Evolutionary conservation across 2,329 filamentous ascomycete species (phyloP), one percentile per base, ranked within the genome.

Genomic region (Colletotrichum higginsianum): DNA sequence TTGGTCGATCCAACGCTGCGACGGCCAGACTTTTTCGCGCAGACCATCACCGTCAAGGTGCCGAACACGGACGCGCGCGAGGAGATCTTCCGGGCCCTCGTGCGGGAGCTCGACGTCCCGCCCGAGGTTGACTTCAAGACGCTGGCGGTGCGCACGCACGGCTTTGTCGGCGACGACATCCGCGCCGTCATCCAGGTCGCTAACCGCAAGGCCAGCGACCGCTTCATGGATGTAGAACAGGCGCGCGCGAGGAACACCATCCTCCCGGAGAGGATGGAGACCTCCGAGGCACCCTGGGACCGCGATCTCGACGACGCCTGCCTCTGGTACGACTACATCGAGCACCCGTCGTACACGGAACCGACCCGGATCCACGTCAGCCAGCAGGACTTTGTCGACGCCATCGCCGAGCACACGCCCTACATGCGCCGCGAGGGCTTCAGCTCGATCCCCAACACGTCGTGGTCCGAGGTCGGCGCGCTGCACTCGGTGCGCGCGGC

Each of bases 81-180:
- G 78, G 87, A 93, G 60, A 98, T 99, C 52, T 83, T 98, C 56
- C 86, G 88, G 49, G 91, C 93, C 2, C 84, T 97, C 56, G 94
- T 93, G 0, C 85, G 90, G 65, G 89, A 91, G 66, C 87, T 91
- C 75, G 84, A 84, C 0, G 80, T 97, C 9, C 86, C 89, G 0
- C 86, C 88, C 4, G 91, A 95, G 72, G 89, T 98, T 23, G 90
- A 97, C 78, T 93, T 96, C 75, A 83, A 84, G 35, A 84, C 88
- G 18, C 85, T 99, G 4, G 95, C 96, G 7, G 95, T 94, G 77
- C 87, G 92, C 76, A 98, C 96, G 0, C 94, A 96, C 7, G 96
- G 96, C 1, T 99, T 96, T 75, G 96, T 99, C 0, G 96, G 95
- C 13, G 94, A 94, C 7, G 96, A 99, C 84, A 84, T 99, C 4